Conservation (phyloP, 2,329 filamentous ascomycete genomes). For the Fusarium circinatum region DNA sequence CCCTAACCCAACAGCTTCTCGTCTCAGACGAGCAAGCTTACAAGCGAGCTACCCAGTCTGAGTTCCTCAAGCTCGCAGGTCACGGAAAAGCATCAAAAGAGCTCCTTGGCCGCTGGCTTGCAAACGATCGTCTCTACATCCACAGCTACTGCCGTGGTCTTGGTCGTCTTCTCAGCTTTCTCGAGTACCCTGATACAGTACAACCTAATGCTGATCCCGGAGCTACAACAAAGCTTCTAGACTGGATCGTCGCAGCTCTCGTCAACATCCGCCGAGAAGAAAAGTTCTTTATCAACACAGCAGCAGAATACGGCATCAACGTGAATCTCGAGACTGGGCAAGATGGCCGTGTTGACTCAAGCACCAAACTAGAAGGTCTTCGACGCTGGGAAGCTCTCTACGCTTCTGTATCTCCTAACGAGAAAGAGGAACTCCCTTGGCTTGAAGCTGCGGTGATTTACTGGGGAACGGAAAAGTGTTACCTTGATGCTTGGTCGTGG, state of each 20-base stretch:
- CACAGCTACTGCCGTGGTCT: conserved; percentile 76
- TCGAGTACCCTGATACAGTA: conserved; percentile 61
- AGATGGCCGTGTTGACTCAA: conserved; percentile 40
- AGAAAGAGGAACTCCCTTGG: conserved; percentile 56
- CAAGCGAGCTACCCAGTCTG: conserved; percentile 68
- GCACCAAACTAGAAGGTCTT: conserved; percentile 53
- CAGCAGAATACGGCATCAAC: conserved; percentile 66
- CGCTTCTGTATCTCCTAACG: conserved; percentile 60
- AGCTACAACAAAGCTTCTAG: conserved; percentile 66
- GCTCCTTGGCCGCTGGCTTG: conserved; percentile 72
- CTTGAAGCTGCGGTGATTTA: conserved; percentile 78
- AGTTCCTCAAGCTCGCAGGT: conserved; percentile 74
- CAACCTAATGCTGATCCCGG: conserved; percentile 18
- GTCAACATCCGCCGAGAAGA: conserved; percentile 75
- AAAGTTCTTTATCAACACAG: conserved; percentile 73
- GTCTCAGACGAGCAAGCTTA: conserved; percentile 58
- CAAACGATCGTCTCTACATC: conserved; percentile 77
- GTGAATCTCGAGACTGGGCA: conserved; percentile 51
- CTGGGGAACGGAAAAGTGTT: conserved; percentile 78
- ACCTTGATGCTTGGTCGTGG: conserved; percentile 68
- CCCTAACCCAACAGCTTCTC: conserved; percentile 68
- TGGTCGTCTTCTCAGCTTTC: conserved; percentile 70
- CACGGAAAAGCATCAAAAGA: conserved; percentile 67
- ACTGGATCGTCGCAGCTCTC: conserved; percentile 71
- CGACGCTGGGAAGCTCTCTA: conserved; percentile 59